These are phyloP conservation scores for Mycena rebaudengoi DNA, from an alignment of 768 basidiomycete genomes.

Conservation along the genomic window DNA sequence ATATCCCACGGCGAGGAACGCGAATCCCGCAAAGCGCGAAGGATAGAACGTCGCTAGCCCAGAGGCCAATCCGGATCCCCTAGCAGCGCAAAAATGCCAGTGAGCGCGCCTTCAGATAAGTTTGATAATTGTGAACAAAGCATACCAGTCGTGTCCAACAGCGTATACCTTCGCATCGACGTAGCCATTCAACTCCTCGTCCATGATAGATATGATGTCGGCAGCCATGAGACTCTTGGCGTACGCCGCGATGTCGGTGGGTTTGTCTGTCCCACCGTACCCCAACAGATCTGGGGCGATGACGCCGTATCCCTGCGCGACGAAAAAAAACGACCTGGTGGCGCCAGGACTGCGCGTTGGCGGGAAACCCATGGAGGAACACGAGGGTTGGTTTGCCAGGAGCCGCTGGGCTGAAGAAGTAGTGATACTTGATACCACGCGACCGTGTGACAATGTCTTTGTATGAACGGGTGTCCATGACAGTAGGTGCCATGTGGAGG, in stretches of 20 bases:
- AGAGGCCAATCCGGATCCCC: constrained; percentile 45
- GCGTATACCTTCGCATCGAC: constrained; percentile 40
- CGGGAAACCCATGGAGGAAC: constrained; percentile 57
- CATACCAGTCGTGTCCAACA: constrained; percentile 51
- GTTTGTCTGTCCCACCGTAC: constrained; percentile 59
- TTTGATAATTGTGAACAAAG: neutral
- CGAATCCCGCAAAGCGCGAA: constrained; percentile 51
- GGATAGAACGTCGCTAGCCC: constrained; percentile 47
- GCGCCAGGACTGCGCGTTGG: constrained; percentile 47
- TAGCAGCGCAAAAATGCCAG: too few species aligned
- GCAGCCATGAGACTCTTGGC: constrained; percentile 39
- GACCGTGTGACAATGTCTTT: constrained; percentile 39
- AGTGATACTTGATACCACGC: constrained; percentile 46
- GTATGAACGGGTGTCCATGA: constrained; percentile 26
- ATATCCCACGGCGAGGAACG: constrained; percentile 49
- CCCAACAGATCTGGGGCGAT: constrained; percentile 62
- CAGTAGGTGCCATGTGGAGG: too few species aligned
- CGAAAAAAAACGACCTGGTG: constrained; percentile 47
- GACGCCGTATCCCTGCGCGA: constrained; percentile 49
- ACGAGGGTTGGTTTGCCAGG: constrained; percentile 44
- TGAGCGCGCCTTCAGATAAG: neutral
- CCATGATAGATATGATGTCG: constrained; percentile 51
- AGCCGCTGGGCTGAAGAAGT: constrained; percentile 39
- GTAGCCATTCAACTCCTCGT: constrained; percentile 44
- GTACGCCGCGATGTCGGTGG: constrained; percentile 46